Percentiles rank a stretch among this genome's conserved stretches.
phyloP scores from a whole-genome alignment of 106 monocot genomes.

The Gastrodia elata region DNA sequence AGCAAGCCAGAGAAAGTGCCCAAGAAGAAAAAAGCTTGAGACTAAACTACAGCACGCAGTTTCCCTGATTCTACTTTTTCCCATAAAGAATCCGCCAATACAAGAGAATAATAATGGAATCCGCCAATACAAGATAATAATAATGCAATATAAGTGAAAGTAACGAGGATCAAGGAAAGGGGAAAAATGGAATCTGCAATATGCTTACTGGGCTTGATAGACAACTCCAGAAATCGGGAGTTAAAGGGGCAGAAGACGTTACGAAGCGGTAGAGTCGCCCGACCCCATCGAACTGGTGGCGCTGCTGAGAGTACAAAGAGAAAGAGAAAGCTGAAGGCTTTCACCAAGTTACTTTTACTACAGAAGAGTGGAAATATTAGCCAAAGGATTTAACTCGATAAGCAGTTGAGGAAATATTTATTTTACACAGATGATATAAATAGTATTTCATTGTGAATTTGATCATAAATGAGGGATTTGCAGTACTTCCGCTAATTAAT shows the following conservation, averaged over 20 bases:
- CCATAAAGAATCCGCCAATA: neutral
- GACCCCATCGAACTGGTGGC: too few species aligned
- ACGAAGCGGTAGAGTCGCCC: too few species aligned
- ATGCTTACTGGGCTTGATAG: conserved; percentile 6
- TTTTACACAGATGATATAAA: too few species aligned
- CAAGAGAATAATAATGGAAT: neutral
- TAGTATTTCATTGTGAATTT: too few species aligned
- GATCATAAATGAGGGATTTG: too few species aligned
- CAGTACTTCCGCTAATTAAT: too few species aligned
- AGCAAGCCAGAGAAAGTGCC: neutral
- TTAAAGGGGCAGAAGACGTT: conserved; percentile 9
- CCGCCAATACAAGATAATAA: neutral
- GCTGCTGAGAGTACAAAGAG: too few species aligned
- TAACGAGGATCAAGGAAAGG: neutral
- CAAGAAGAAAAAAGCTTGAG: neutral
- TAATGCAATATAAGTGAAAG: neutral
- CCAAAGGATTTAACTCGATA: too few species aligned
- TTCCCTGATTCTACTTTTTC: neutral
- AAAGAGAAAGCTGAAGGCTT: too few species aligned
- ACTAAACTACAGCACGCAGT: neutral
- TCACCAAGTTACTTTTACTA: too few species aligned
- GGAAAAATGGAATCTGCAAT: neutral
- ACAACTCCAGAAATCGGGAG: neutral
- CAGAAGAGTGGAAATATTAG: too few species aligned
- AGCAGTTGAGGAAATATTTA: too few species aligned